A percentile compares a stretch with the other conserved stretches of the same genome.
Evolutionary conservation across 148 eudicot genomes (phyloP).

Genomic region (Talinum fruticosum): DNA sequence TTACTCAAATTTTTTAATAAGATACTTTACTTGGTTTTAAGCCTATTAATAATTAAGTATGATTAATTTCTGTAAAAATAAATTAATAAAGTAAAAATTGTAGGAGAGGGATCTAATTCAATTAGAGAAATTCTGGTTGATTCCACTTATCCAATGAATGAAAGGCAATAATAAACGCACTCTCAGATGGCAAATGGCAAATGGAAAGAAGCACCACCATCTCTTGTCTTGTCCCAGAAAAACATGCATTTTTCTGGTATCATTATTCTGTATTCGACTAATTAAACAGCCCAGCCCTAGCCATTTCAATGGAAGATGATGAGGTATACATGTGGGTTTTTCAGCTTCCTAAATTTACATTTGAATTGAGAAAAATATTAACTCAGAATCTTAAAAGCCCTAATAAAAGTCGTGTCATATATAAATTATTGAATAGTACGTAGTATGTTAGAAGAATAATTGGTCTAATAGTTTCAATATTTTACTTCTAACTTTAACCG

Average conservation of each 20-base stretch:
- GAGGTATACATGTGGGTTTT: background rate
- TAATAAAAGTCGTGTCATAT: background rate
- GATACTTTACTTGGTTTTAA: too few species aligned
- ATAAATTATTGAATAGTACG: background rate
- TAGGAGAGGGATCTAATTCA: background rate
- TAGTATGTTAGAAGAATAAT: too few species aligned
- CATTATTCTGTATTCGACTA: background rate
- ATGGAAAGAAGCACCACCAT: background rate
- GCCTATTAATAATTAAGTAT: too few species aligned
- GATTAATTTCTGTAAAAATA: too few species aligned
- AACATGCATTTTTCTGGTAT: slow-evolving; percentile 7
- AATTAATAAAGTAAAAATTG: too few species aligned
- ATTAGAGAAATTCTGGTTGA: background rate
- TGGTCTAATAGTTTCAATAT: too few species aligned
- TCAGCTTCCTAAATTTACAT: background rate
- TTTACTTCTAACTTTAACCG: too few species aligned
- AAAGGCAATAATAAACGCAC: slow-evolving; percentile 8
- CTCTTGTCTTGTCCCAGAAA: background rate
- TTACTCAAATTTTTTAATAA: too few species aligned
- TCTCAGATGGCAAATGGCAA: slow-evolving; percentile 9
- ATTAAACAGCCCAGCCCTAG: too few species aligned
- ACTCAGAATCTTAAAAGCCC: background rate
- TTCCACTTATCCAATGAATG: slow-evolving; percentile 22
- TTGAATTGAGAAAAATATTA: background rate
- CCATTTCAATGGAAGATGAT: too few species aligned